Conservation (phyloP, 2,329 filamentous ascomycete genomes). For the Verticillium zaregamsianum region DNA sequence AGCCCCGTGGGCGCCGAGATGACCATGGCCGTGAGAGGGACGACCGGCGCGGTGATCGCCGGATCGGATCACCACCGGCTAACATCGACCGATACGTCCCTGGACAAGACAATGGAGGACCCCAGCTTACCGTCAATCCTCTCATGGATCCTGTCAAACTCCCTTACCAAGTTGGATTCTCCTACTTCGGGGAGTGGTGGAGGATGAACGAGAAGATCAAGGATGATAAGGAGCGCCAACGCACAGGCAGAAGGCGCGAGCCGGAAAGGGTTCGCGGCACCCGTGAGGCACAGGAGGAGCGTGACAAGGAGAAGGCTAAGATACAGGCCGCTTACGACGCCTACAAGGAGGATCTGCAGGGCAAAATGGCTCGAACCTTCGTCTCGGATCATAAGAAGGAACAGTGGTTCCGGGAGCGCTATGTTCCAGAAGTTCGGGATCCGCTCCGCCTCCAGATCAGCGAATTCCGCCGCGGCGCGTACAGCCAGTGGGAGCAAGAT, state of each 20-base stretch:
- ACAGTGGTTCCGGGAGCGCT: constrained; percentile 97
- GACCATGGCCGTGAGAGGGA: constrained; percentile 61
- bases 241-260: constrained; percentile 65
- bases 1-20: constrained; percentile 66
- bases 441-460: constrained; percentile 70
- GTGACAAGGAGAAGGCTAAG: constrained; percentile 72
- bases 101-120: constrained; percentile 56
- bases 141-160: constrained; percentile 68
- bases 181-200: constrained; percentile 86
- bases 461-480: constrained; percentile 73
- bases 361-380: constrained; percentile 81
- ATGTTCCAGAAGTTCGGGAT: constrained; percentile 77
- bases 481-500: constrained; percentile 85
- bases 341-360: constrained; percentile 66
- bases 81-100: constrained; percentile 85
- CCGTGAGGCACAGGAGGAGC: constrained; percentile 66
- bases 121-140: constrained; percentile 54
- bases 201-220: constrained; percentile 77
- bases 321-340: constrained; percentile 68
- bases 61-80: constrained; percentile 57
- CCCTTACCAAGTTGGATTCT: constrained; percentile 79
- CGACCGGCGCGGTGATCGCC: constrained; percentile 45
- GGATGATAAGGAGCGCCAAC: constrained; percentile 70
- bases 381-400: constrained; percentile 90
- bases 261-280: constrained; percentile 59